These are phyloP conservation scores for Margaritispora aquatica DNA, from an alignment of 495 filamentous ascomycete species.

Conservation along the genomic window DNA sequence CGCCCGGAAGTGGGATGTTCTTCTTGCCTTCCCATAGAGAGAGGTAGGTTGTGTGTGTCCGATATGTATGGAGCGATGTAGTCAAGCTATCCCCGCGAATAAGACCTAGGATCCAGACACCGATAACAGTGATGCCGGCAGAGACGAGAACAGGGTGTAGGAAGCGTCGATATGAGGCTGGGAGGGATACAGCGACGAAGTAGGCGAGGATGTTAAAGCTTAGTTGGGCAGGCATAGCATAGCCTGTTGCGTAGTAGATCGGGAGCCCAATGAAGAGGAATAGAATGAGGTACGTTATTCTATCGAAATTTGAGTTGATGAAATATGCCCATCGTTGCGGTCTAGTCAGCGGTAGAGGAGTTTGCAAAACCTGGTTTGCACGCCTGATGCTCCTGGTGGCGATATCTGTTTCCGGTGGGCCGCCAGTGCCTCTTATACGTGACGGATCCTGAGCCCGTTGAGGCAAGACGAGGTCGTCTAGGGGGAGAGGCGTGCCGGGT, in stretches of 20 bases:
- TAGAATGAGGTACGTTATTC: conserved; percentile 30
- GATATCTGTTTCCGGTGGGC: conserved; percentile 26
- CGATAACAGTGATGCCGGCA: conserved; percentile 37
- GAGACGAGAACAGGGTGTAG: conserved; percentile 47
- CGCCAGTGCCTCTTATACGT: conserved; percentile 32
- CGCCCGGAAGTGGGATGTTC: conserved; percentile 31
- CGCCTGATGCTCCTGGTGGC: background rate
- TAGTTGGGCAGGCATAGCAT: conserved; percentile 49
- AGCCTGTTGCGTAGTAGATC: conserved; percentile 40
- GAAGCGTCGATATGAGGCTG: conserved; percentile 33
- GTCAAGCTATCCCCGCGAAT: conserved; percentile 26
- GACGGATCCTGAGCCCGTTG: conserved; percentile 30
- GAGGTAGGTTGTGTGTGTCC: conserved; percentile 38
- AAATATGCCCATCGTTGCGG: conserved; percentile 38
- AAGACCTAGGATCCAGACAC: conserved; percentile 40
- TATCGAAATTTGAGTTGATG: conserved; percentile 35
- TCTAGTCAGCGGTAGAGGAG: conserved; percentile 34
- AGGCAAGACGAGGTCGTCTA: conserved; percentile 16
- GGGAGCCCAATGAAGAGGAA: conserved; percentile 44
- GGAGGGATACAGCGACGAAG: conserved; percentile 39
- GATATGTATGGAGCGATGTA: conserved; percentile 33
- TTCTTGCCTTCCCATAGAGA: conserved; percentile 32
- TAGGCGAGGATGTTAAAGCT: conserved; percentile 42
- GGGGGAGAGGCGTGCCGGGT: conserved; percentile 10
- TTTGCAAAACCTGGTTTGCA: conserved; percentile 19